phyloP scores from a whole-genome alignment of 371 early-diverging fungal genomes.

The Saksenaea vasiformis region DNA sequence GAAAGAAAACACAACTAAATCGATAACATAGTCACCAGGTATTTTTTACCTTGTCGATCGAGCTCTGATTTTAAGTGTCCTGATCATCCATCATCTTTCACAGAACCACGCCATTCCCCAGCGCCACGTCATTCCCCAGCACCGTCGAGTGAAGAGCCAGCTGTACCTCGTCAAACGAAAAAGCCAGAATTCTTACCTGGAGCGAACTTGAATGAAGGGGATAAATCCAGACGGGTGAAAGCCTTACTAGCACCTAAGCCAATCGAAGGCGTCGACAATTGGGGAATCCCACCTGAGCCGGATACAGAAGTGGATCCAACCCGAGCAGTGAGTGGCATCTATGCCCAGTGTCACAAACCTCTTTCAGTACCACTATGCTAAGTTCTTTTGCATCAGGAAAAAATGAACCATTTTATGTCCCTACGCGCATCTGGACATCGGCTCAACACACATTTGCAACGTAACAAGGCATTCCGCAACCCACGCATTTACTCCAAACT shows the following conservation, averaged over 20 bases:
- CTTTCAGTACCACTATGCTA: neutral
- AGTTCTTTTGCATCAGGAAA: conserved; percentile 44
- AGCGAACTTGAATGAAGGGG: conserved; percentile 10
- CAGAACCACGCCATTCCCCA: neutral
- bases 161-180: neutral
- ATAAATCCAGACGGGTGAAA: conserved; percentile 19
- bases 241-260: conserved; percentile 34
- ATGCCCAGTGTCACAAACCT: neutral
- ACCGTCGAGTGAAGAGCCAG: neutral
- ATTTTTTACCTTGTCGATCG: neutral
- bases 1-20: too few species aligned
- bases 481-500: conserved; percentile 80
- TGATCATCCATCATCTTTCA: neutral
- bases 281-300: conserved; percentile 57
- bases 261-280: conserved; percentile 45
- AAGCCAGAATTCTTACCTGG: neutral
- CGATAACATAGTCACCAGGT: neutral
- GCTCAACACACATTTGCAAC: conserved; percentile 69
- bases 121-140: neutral
- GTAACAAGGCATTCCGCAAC: conserved; percentile 78
- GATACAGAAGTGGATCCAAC: conserved; percentile 50
- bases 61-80: neutral
- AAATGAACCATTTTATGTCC: conserved; percentile 64
- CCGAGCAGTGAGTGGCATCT: conserved; percentile 36
- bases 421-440: conserved; percentile 50